A percentile compares a stretch with the other conserved stretches of the same genome.
These are phyloP conservation scores for Jacaranda mimosifolia DNA, from an alignment of 257 asterid genomes.

Conservation along the genomic window DNA sequence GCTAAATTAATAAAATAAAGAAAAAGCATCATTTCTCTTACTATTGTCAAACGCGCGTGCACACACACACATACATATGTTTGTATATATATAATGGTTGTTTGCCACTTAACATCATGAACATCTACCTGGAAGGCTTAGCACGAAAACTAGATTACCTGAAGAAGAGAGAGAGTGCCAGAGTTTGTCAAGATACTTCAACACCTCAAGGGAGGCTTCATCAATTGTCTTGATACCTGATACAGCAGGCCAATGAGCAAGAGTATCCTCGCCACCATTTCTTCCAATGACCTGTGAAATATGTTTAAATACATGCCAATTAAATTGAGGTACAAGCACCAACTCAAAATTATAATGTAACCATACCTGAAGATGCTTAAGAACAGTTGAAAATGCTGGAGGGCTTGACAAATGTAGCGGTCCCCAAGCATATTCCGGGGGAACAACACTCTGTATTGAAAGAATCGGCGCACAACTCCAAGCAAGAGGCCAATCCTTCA, in stretches of 20 bases:
- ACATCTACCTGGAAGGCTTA: conserved; percentile 31
- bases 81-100: not conserved
- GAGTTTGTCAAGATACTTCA: conserved; percentile 71
- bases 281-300: conserved; percentile 70
- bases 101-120: not conserved
- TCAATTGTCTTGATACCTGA: conserved; percentile 79
- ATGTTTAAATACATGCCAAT: conserved; percentile 32
- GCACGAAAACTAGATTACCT: conserved; percentile 56
- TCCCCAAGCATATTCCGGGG: conserved; percentile 96
- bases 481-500: conserved; percentile 96
- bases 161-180: conserved; percentile 86
- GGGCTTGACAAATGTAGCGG: conserved; percentile 90
- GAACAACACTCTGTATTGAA: conserved; percentile 78
- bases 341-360: conserved; percentile 35
- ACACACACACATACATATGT: not conserved
- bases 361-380: conserved; percentile 84
- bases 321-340: conserved; percentile 30
- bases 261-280: conserved; percentile 92
- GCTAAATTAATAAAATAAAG: not conserved
- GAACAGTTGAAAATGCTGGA: conserved; percentile 73
- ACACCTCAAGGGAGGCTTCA: conserved; percentile 84
- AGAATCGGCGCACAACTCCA: conserved; percentile 95
- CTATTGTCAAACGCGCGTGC: not conserved
- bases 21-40: conserved; percentile 9
- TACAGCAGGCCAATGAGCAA: conserved; percentile 94